Percentiles rank a stretch among this genome's conserved stretches.
Conservation (phyloP, 2,329 filamentous ascomycete species). For the Apiospora pterosperma region DNA sequence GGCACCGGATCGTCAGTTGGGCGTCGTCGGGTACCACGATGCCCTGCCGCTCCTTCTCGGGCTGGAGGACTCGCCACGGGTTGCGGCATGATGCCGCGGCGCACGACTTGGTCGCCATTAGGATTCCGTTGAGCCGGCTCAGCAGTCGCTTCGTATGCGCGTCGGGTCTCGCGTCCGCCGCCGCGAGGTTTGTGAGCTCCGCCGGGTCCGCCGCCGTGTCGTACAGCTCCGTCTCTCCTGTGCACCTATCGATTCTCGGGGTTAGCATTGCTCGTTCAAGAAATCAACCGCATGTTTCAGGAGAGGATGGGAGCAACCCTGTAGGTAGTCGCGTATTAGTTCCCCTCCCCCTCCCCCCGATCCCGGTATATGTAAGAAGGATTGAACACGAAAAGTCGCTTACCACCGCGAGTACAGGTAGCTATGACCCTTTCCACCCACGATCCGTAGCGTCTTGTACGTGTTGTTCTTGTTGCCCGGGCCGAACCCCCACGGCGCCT, state of each 20-base stretch:
- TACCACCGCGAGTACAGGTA: too few species aligned
- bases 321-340: too few species aligned
- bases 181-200: slow-evolving; percentile 11
- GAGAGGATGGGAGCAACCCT: too few species aligned
- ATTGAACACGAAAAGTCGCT: too few species aligned
- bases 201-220: slow-evolving; percentile 33
- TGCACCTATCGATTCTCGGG: slow-evolving; percentile 49
- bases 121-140: slow-evolving; percentile 20
- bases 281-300: too few species aligned
- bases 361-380: too few species aligned
- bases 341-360: too few species aligned
- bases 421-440: too few species aligned
- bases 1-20: slow-evolving; percentile 45
- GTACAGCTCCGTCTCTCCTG: slow-evolving; percentile 51
- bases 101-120: slow-evolving; percentile 25
- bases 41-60: slow-evolving; percentile 22
- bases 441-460: slow-evolving; percentile 41
- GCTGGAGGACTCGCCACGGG: slow-evolving; percentile 1
- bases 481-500: too few species aligned
- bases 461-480: slow-evolving; percentile 29
- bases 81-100: slow-evolving; percentile 18
- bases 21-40: slow-evolving; percentile 41
- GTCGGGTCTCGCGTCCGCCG: too few species aligned
- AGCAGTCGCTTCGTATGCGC: slow-evolving; percentile 8
- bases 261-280: too few species aligned